phyloP scores from a whole-genome alignment of 2,329 filamentous ascomycete species.

The Phialophora verrucosa region DNA sequence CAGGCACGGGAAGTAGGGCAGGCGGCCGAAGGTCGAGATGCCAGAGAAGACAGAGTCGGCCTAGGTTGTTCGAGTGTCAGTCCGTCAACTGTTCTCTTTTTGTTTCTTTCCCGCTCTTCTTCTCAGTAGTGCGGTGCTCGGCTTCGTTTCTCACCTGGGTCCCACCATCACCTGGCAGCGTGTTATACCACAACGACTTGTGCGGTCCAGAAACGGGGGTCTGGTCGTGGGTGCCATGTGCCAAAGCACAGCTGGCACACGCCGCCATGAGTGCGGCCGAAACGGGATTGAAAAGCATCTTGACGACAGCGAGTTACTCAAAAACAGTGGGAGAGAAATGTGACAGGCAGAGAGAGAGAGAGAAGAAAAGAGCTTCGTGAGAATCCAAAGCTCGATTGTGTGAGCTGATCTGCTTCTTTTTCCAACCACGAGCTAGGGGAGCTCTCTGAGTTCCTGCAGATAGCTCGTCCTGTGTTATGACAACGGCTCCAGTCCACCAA shows the following conservation, averaged over 20 bases:
- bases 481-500: slow-evolving; percentile 8
- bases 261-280: slow-evolving; percentile 38
- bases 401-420: background rate
- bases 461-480: background rate
- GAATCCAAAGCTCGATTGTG: slow-evolving; percentile 2
- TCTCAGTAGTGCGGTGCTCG: background rate
- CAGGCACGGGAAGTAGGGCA: slow-evolving; percentile 79
- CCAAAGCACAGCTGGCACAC: slow-evolving; percentile 59
- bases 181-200: slow-evolving; percentile 80
- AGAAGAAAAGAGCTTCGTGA: background rate
- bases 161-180: slow-evolving; percentile 79
- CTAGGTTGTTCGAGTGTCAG: slow-evolving; percentile 50
- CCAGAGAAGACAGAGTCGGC: slow-evolving; percentile 88
- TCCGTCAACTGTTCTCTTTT: slow-evolving; percentile 6
- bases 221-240: slow-evolving; percentile 67
- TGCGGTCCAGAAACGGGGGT: slow-evolving; percentile 70
- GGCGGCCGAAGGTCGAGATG: slow-evolving; percentile 81
- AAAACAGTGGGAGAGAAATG: background rate
- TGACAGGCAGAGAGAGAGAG: slow-evolving; percentile 1
- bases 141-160: slow-evolving; percentile 65
- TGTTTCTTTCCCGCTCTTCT: background rate
- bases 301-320: slow-evolving; percentile 8
- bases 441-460: slow-evolving; percentile 28
- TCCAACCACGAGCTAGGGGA: slow-evolving; percentile 13
- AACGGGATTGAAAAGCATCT: slow-evolving; percentile 35